phyloP scores from a whole-genome alignment of 169 alveolate species.

The Plasmodium relictum region DNA sequence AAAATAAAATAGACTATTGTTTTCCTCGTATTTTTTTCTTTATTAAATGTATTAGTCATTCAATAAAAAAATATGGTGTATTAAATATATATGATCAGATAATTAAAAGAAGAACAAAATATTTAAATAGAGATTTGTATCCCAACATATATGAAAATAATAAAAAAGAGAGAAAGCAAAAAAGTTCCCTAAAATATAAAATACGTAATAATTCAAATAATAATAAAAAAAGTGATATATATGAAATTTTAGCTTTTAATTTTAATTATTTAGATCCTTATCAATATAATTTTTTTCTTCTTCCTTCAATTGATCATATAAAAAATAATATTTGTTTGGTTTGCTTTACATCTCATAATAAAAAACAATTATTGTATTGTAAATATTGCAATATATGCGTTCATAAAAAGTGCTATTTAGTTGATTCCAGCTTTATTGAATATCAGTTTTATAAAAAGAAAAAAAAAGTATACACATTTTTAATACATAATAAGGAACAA shows the following conservation, averaged over 20 bases:
- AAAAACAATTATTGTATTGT: constrained; percentile 36
- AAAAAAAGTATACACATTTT: constrained; percentile 18
- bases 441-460: constrained; percentile 41
- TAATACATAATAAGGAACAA: constrained; percentile 41
- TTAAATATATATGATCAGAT: constrained; percentile 45
- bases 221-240: constrained; percentile 47
- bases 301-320: constrained; percentile 47
- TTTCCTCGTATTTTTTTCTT: constrained; percentile 68
- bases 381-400: constrained; percentile 68
- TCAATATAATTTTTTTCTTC: constrained; percentile 61
- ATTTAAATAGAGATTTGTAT: constrained; percentile 67
- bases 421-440: constrained; percentile 33
- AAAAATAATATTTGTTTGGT: constrained; percentile 65
- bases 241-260: constrained; percentile 52
- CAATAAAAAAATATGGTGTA: constrained; percentile 57
- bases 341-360: constrained; percentile 59
- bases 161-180: constrained; percentile 71
- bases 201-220: background rate
- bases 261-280: constrained; percentile 50
- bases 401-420: constrained; percentile 56
- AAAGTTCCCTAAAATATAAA: constrained; percentile 48
- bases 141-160: constrained; percentile 71
- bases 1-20: constrained; percentile 54
- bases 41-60: constrained; percentile 52
- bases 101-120: constrained; percentile 59